These are phyloP conservation scores for Trifolium repens DNA, from an alignment of 306 rosid species.

Conservation along the genomic window DNA sequence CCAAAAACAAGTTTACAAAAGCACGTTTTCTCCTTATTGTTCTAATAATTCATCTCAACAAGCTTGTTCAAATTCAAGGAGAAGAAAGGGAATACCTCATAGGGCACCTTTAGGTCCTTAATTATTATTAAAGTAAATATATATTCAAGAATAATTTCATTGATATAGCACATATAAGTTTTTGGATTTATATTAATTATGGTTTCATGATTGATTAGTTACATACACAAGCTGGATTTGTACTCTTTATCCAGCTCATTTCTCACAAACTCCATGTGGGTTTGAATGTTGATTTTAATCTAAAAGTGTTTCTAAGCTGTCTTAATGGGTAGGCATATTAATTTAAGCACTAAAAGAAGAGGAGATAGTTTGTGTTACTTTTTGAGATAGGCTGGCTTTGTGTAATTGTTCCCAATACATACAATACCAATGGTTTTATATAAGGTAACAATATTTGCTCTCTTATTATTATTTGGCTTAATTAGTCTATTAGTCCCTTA, in stretches of 20 bases:
- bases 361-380: constrained; percentile 40
- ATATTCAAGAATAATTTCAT: background rate
- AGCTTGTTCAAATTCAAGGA: constrained; percentile 77
- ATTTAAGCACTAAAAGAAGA: constrained; percentile 15
- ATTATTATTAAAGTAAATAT: constrained; percentile 1
- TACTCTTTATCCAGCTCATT: constrained; percentile 53
- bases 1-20: constrained; percentile 49
- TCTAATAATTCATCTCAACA: constrained; percentile 44
- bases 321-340: constrained; percentile 42
- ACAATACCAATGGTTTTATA: constrained; percentile 42
- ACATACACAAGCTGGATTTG: constrained; percentile 37
- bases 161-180: background rate
- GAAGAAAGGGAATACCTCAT: constrained; percentile 97
- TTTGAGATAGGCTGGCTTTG: constrained; percentile 48
- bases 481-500: too few relatives aligned
- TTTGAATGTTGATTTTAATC: constrained; percentile 42
- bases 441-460: constrained; percentile 36
- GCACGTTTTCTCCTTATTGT: constrained; percentile 33
- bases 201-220: constrained; percentile 20
- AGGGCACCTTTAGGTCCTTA: constrained; percentile 85
- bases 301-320: constrained; percentile 47
- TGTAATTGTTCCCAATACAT: constrained; percentile 51
- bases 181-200: constrained; percentile 11
- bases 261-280: constrained; percentile 52
- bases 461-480: too few relatives aligned